Conservation (phyloP, 202 grass and related monocot genomes). For the Schoenoplectus tabernaemontani region DNA sequence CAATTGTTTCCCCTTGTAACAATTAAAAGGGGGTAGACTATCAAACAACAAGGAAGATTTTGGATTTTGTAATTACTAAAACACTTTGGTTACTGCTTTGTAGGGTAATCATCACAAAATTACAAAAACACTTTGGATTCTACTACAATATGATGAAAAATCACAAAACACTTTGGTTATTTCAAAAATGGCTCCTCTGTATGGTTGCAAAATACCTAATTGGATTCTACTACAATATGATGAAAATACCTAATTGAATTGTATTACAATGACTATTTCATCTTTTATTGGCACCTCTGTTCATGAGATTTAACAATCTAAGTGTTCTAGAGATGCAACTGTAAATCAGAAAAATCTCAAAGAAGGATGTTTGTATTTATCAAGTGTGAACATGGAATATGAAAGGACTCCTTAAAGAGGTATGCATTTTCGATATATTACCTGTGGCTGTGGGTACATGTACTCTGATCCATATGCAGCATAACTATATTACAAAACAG, state of each 20-base stretch:
- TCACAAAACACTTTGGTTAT: not conserved
- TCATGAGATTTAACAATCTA: not conserved
- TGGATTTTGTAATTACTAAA: not conserved
- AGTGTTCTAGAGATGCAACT: not conserved
- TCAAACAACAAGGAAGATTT: not conserved
- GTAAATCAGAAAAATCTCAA: not conserved
- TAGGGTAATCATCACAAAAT: not conserved
- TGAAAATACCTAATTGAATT: too few species aligned
- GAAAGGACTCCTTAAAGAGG: not conserved
- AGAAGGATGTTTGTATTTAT: not conserved
- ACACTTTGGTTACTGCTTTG: not conserved
- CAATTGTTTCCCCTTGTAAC: not conserved
- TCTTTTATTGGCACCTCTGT: not conserved
- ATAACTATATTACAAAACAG: constrained; percentile 25
- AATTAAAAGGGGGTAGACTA: not conserved
- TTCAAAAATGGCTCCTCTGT: not conserved
- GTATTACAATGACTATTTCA: not conserved
- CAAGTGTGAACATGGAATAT: not conserved
- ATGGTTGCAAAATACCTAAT: not conserved
- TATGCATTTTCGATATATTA: not conserved
- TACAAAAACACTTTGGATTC: too few species aligned
- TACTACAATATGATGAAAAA: too few species aligned
- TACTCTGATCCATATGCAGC: constrained; percentile 30
- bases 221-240: not conserved
- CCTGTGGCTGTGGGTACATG: constrained; percentile 31